Percentiles rank a stretch among this genome's conserved stretches.
These are phyloP conservation scores for Zea mays DNA, from an alignment of 176 grass and related monocot genomes.

Conservation along the genomic window DNA sequence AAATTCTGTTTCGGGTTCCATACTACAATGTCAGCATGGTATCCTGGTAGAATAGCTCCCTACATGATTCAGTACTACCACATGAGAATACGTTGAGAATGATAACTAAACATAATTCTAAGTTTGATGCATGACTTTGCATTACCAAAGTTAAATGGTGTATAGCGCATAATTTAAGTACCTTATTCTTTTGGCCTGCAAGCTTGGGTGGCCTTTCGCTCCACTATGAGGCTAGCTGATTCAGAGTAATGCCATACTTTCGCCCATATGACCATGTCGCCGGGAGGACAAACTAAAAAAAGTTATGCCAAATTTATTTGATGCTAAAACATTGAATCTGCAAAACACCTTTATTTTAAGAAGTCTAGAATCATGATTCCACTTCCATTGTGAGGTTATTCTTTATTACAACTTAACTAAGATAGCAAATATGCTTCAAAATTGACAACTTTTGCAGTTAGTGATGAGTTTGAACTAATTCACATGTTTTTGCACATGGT, in stretches of 20 bases:
- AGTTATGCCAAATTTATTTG: constrained; percentile 1
- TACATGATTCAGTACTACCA: constrained; percentile 16
- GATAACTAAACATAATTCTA: background rate
- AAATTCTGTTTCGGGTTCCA: constrained; percentile 87
- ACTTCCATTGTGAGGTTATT: background rate
- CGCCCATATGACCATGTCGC: constrained; percentile 85
- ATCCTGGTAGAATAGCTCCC: constrained; percentile 70
- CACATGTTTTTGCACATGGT: background rate
- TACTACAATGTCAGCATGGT: constrained; percentile 88
- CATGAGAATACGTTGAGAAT: background rate
- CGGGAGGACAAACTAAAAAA: constrained; percentile 87
- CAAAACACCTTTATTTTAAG: background rate
- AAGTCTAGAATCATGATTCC: background rate
- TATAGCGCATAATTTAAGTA: constrained; percentile 22
- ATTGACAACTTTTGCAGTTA: background rate
- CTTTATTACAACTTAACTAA: background rate
- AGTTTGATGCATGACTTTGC: background rate
- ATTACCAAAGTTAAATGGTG: background rate
- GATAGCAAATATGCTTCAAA: background rate
- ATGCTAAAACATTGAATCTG: background rate
- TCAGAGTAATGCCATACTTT: constrained; percentile 71
- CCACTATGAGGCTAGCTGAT: constrained; percentile 81
- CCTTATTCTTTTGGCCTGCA: constrained; percentile 81
- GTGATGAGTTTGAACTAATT: background rate
- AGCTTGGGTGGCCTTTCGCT: constrained; percentile 87